These are phyloP conservation scores for Pythium pyrilobum DNA, from an alignment of 352 stramenopile genomes.

Conservation along the genomic window DNA sequence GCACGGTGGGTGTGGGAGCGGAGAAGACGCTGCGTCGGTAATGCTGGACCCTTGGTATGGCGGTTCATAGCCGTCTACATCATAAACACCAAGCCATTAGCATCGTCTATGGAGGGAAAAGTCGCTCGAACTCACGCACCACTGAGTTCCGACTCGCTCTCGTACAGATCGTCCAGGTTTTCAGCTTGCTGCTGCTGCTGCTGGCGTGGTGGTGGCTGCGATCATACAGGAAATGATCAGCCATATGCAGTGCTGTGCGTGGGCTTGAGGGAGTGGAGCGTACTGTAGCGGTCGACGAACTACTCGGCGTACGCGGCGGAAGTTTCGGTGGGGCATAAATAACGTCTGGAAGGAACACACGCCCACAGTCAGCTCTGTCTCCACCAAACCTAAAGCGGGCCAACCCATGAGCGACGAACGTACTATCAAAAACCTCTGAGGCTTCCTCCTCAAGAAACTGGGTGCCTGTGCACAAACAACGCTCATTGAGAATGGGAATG, in stretches of 20 bases:
- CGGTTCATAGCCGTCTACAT: neutral
- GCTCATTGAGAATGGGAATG: too few species aligned
- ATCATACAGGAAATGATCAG: neutral
- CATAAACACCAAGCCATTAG: neutral
- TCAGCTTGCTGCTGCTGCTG: neutral
- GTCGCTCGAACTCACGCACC: constrained; percentile 23
- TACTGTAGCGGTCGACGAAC: too few species aligned
- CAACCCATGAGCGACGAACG: too few species aligned
- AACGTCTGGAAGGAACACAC: constrained; percentile 32
- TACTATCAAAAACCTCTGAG: constrained; percentile 70
- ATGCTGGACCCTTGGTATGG: neutral
- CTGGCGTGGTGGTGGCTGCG: neutral
- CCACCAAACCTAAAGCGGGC: too few species aligned
- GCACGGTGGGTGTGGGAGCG: neutral
- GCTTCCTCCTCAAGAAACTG: constrained; percentile 46
- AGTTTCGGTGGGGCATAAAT: constrained; percentile 39
- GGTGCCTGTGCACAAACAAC: constrained; percentile 27
- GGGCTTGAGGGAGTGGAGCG: neutral
- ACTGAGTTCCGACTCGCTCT: constrained; percentile 37
- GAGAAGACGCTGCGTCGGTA: too few species aligned
- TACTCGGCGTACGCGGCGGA: neutral
- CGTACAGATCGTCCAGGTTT: constrained; percentile 16
- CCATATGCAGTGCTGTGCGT: neutral
- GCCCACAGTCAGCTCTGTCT: too few species aligned
- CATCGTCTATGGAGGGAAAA: too few species aligned